Base-by-base conservation (phyloP, 179 eudicot genomes). In the Actinidia arguta region DNA sequence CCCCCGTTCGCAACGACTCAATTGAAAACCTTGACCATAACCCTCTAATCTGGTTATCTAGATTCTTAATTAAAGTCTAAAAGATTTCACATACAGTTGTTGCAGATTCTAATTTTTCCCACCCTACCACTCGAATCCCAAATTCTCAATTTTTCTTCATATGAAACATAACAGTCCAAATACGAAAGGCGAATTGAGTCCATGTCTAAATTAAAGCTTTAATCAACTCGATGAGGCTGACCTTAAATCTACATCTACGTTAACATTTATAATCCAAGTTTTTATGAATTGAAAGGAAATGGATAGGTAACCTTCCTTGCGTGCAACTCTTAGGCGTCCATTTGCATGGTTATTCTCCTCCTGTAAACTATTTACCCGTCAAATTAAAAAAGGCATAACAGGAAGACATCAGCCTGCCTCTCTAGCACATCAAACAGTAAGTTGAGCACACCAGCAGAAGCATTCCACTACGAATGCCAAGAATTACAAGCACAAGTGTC, bases 361-460 rank as follows among this genome's bases (percentile, higher is more conserved):
- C 14, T 6, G 12, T 11, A 72, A 47, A 47, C 7, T 13, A 22
- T 47, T 47, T 72, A 10, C 4, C 5, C 13, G 27, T 24, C 42
- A 52, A 27, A 27, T 14, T 47, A 52, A 52, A 46, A 74, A 74
- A 52, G 46, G 52, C 18, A 52, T 5, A 50, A 20, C 76, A 72
- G 50, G 22, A n/a, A n/a, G 14, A 72, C 46, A 52, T 25, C 25
- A 27, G 16, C 47, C 62, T 52, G 39, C 46, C 39, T 74, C 78
- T 52, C 46, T 51, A 52, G 77, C 77, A 74, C 62, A 31, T 51
- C 78, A 75, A 74, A 52, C 3, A 22, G 17, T 75, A 75, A 55
- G 46, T 56, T 55, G 66, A 51, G n/a, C 6, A 8, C 22, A 31
- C 18, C 12, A 31, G 20, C 64, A 55, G 50, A 25, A 31, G 62